Evolutionary conservation across 805 yeast species (phyloP).

Genomic region (Barnettozyma botsteinii): DNA sequence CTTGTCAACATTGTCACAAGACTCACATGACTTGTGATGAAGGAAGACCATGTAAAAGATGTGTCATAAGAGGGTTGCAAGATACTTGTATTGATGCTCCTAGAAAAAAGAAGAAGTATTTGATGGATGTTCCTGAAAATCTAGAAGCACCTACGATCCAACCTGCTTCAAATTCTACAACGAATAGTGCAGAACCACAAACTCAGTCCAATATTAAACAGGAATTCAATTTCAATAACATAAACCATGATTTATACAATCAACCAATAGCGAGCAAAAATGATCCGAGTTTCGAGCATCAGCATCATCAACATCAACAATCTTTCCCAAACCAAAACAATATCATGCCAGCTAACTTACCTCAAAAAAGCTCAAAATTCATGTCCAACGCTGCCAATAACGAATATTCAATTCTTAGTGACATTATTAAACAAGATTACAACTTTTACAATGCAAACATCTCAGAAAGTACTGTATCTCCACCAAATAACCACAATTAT

Average conservation of each 20-base stretch:
- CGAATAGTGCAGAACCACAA: no score
- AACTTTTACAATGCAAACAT: conserved; percentile 2
- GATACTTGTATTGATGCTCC: conserved; percentile 85
- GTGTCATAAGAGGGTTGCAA: conserved; percentile 62
- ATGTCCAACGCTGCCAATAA: conserved; percentile 67
- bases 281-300: neutral
- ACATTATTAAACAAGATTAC: conserved; percentile 44
- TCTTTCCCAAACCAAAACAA: neutral
- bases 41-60: conserved; percentile 73
- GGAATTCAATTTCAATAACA: no score
- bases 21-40: conserved; percentile 92
- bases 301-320: neutral
- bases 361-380: conserved; percentile 33
- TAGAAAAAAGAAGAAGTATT: conserved; percentile 75
- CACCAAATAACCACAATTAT: conserved; percentile 5
- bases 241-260: no score
- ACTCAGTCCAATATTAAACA: no score
- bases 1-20: conserved; percentile 86
- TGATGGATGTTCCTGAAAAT: conserved; percentile 50
- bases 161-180: no score
- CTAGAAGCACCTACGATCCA: neutral
- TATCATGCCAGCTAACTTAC: neutral
- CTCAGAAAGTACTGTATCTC: conserved; percentile 13
- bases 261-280: no score
- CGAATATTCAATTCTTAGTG: conserved; percentile 65